phyloP scores from a whole-genome alignment of 306 rosid genomes.

The Cicer chorassanicum region DNA sequence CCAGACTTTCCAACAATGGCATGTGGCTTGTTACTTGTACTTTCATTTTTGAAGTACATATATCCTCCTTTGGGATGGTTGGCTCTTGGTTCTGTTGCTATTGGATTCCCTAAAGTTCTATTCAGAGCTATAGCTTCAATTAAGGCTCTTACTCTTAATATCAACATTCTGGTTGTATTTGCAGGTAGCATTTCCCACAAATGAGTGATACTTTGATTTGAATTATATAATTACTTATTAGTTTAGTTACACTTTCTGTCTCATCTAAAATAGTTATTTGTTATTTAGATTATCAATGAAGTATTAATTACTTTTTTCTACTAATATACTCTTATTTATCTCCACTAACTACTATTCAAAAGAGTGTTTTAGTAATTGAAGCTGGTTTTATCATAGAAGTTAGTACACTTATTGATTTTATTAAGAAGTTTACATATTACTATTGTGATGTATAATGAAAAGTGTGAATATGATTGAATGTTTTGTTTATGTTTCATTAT shows the following conservation, averaged over 20 bases:
- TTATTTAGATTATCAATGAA: too few relatives aligned
- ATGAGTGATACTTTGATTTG: neutral
- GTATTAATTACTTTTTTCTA: too few relatives aligned
- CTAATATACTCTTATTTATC: too few relatives aligned
- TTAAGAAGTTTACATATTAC: too few relatives aligned
- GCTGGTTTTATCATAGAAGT: too few relatives aligned
- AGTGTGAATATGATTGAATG: neutral
- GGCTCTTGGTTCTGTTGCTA: slow-evolving; percentile 71
- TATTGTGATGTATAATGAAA: neutral
- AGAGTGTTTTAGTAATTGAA: too few relatives aligned
- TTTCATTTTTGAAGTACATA: slow-evolving; percentile 66
- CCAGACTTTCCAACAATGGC: slow-evolving; percentile 66
- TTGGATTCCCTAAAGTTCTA: slow-evolving; percentile 62
- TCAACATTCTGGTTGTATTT: slow-evolving; percentile 74
- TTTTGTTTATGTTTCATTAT: neutral
- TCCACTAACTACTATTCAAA: too few relatives aligned
- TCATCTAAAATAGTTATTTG: too few relatives aligned
- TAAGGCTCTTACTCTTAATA: slow-evolving; percentile 64
- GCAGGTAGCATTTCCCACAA: slow-evolving; percentile 61
- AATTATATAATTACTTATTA: neutral
- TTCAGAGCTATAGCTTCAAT: slow-evolving; percentile 60
- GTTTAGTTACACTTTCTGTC: too few relatives aligned
- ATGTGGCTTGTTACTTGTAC: slow-evolving; percentile 61
- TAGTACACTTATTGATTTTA: too few relatives aligned
- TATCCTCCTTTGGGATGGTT: slow-evolving; percentile 66